These are phyloP conservation scores for Aciculosporium take DNA, from an alignment of 2,329 filamentous ascomycete species.

Conservation along the genomic window DNA sequence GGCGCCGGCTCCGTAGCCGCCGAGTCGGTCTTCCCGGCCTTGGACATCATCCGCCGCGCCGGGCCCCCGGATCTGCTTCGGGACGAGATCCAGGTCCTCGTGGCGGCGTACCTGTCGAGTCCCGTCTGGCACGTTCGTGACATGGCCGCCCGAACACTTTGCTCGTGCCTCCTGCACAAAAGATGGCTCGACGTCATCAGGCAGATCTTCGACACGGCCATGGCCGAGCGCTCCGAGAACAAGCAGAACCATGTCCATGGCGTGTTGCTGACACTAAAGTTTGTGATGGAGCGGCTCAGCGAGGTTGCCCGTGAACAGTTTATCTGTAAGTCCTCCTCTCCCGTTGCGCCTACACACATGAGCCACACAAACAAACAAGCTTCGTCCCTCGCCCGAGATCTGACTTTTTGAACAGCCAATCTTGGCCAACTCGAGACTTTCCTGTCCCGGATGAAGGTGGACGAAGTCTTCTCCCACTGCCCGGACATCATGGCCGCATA, in stretches of 20 bases:
- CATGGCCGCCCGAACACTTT: conserved; percentile 61
- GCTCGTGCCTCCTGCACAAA: conserved; percentile 42
- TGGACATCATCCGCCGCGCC: conserved; percentile 67
- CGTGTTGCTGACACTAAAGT: conserved; percentile 39
- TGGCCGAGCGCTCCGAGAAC: conserved; percentile 12
- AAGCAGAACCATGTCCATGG: conserved; percentile 45
- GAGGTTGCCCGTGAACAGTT: conserved; percentile 31
- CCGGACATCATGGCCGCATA: conserved; percentile 32
- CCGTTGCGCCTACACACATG: too few species aligned
- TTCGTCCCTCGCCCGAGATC: not conserved
- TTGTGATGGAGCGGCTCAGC: conserved; percentile 38
- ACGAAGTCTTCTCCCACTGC: conserved; percentile 14
- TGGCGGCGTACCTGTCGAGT: conserved; percentile 50
- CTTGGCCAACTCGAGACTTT: conserved; percentile 17
- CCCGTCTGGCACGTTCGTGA: conserved; percentile 70
- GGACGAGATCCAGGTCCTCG: conserved; percentile 39
- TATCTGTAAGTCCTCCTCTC: conserved; percentile 21
- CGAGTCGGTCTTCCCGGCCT: conserved; percentile 66
- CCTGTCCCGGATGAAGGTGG: conserved; percentile 14
- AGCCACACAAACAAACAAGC: too few species aligned
- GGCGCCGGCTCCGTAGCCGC: conserved; percentile 18
- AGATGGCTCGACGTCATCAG: conserved; percentile 32
- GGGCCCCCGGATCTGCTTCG: conserved; percentile 46
- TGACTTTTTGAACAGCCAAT: conserved; percentile 14
- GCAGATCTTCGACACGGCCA: conserved; percentile 20